phyloP scores from a whole-genome alignment of 306 rosid species.

The Pyrus pyrifolia region DNA sequence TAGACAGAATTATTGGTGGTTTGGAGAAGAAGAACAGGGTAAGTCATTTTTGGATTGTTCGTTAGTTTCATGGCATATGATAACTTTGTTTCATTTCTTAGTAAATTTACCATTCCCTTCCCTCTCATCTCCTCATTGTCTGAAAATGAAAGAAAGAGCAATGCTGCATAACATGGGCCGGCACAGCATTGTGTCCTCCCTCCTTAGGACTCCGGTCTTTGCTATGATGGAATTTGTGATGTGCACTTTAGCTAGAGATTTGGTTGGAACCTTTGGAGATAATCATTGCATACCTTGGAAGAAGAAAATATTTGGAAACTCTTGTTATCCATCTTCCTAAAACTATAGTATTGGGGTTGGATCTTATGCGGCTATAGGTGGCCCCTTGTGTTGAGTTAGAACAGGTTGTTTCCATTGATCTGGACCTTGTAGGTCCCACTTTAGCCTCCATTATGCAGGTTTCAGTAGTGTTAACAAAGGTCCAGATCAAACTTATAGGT shows the following conservation, averaged over 20 bases:
- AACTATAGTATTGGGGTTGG: neutral
- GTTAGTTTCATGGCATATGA: neutral
- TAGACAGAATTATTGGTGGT: conserved; percentile 94
- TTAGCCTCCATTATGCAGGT: neutral
- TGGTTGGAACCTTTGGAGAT: neutral
- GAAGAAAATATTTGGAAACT: neutral
- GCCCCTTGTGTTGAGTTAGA: neutral
- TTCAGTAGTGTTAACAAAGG: neutral
- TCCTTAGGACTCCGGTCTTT: neutral
- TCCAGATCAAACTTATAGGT: neutral
- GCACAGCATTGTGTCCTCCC: neutral
- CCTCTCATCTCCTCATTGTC: neutral
- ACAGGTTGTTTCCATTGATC: neutral
- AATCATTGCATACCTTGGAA: neutral
- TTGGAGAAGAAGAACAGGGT: conserved; percentile 98
- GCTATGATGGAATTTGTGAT: neutral
- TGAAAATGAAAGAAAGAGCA: neutral
- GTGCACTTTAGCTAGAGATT: neutral
- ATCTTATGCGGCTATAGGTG: neutral
- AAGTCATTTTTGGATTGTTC: neutral
- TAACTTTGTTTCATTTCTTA: neutral
- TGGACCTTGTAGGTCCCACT: neutral
- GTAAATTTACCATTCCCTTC: neutral
- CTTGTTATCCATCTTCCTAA: neutral
- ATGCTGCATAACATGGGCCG: neutral